Evolutionary conservation across 441 rosid genomes (phyloP), one percentile per base, ranked within the genome.

Genomic region (Flueggea neowawraea): DNA sequence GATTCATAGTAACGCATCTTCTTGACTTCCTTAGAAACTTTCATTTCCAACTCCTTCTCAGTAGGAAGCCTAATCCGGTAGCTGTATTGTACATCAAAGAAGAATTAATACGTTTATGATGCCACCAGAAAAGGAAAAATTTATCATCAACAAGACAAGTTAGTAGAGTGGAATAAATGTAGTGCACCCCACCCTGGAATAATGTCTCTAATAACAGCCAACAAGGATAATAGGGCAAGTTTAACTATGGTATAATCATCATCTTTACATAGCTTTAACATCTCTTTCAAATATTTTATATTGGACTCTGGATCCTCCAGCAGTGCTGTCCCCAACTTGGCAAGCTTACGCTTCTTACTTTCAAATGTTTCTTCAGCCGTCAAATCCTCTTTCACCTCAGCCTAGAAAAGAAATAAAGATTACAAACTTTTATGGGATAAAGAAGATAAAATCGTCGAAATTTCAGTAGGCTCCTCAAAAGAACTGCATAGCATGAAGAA

Each of bases 21-120:
- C 76, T 89, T 89, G 61, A 91, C 91, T 53, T 86, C 99, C 83
- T 89, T 89, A 58, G 98, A 95, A 70, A 95, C 84, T 75, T 91
- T 95, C 96, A 91, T 91, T 85, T 95, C 97, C 28, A 86, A 80
- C 86, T 91, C 97, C 78, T 89, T 95, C 39, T 91, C 99, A 64
- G 96, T 91, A 50, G 99, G 95, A 82, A 89, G 98, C 76, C 99
- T 86, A 64, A 95, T 91, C 60, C 97, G 93, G 64, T 95, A 91
- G 55, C 99, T 95, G 88, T 59, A 43, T 55, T 59, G 65, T 58
- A 54, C 52, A 68, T 60, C 12, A 55, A 72, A 58, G 58, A 12
- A 55, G 44, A 31, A 14, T 22, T 43, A 51, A 67, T 59, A 58
- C 45, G 15, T 0, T 16, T 11, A 16, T 55, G 43, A 61, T 59